Conservation (phyloP, 1,284 basidiomycete genomes). For the Fomitiporia mediterranea region DNA sequence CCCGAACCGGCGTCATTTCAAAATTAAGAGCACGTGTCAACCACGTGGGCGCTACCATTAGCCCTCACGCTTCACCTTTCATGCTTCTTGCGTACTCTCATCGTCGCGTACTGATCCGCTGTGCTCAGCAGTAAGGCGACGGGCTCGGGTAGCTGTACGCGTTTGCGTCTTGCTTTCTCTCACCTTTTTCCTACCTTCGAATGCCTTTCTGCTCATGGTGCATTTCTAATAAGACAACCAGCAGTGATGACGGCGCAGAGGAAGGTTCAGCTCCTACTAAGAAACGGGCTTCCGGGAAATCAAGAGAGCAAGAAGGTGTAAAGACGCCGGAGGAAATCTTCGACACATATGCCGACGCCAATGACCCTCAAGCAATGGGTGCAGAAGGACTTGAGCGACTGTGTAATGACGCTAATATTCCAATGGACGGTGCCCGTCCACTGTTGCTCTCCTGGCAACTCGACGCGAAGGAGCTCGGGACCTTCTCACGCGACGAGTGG, state of each 20-base stretch:
- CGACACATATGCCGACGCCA: slow-evolving; percentile 54
- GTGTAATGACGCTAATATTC: slow-evolving; percentile 58
- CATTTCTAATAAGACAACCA: slow-evolving; percentile 16
- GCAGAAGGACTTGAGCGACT: slow-evolving; percentile 64
- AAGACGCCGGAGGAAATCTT: slow-evolving; percentile 49
- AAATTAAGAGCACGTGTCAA: neutral
- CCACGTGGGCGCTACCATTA: slow-evolving; percentile 7
- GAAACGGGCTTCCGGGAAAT: neutral
- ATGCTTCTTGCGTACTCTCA: neutral
- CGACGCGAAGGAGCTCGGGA: slow-evolving; percentile 62
- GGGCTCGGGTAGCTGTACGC: neutral
- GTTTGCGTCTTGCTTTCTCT: neutral
- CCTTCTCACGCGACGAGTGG: slow-evolving; percentile 64
- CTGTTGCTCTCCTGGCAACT: slow-evolving; percentile 71
- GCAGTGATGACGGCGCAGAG: slow-evolving; percentile 14
- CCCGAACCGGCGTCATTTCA: neutral
- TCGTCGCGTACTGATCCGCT: neutral
- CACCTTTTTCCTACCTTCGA: neutral
- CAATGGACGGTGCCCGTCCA: slow-evolving; percentile 65
- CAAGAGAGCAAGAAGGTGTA: neutral
- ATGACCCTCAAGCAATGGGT: slow-evolving; percentile 53
- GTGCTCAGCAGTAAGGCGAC: neutral
- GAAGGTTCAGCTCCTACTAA: neutral
- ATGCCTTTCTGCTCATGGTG: slow-evolving; percentile 18
- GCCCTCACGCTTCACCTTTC: neutral